phyloP scores from a whole-genome alignment of 768 basidiomycete species.

The Pleurotus salmoneostramineus region DNA sequence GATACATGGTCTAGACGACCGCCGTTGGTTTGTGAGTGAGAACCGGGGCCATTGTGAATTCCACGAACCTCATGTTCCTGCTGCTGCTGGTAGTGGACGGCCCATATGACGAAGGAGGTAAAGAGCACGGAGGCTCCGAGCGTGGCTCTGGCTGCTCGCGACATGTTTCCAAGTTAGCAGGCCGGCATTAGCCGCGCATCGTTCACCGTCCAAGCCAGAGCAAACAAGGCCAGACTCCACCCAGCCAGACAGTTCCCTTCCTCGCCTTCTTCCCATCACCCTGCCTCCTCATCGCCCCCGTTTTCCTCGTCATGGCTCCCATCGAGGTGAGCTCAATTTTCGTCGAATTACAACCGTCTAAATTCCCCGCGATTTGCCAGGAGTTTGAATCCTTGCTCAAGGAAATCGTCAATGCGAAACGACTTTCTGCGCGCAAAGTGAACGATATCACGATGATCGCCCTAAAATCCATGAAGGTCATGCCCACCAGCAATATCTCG shows the following conservation, averaged over 20 bases:
- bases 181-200: constrained; percentile 20
- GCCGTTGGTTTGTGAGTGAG: neutral
- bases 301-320: constrained; percentile 27
- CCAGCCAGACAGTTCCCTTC: constrained; percentile 8
- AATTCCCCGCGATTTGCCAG: constrained; percentile 31
- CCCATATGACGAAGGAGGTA: constrained; percentile 76
- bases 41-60: neutral
- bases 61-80: constrained; percentile 75
- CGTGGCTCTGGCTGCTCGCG: constrained; percentile 69
- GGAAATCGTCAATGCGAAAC: constrained; percentile 78
- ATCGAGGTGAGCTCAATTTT: constrained; percentile 30
- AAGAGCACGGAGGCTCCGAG: constrained; percentile 62
- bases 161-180: constrained; percentile 28
- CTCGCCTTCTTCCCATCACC: constrained; percentile 8
- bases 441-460: constrained; percentile 70
- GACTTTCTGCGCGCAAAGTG: constrained; percentile 87
- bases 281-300: constrained; percentile 10
- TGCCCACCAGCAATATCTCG: constrained; percentile 16
- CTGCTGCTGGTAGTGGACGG: constrained; percentile 83
- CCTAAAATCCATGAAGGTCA: constrained; percentile 73
- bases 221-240: constrained; percentile 10
- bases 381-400: constrained; percentile 79
- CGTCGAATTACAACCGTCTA: constrained; percentile 8
- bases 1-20: constrained; percentile 73
- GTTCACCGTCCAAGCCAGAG: constrained; percentile 20